Conservation (phyloP, 257 asterid genomes). For the Solanum bulbocastanum region DNA sequence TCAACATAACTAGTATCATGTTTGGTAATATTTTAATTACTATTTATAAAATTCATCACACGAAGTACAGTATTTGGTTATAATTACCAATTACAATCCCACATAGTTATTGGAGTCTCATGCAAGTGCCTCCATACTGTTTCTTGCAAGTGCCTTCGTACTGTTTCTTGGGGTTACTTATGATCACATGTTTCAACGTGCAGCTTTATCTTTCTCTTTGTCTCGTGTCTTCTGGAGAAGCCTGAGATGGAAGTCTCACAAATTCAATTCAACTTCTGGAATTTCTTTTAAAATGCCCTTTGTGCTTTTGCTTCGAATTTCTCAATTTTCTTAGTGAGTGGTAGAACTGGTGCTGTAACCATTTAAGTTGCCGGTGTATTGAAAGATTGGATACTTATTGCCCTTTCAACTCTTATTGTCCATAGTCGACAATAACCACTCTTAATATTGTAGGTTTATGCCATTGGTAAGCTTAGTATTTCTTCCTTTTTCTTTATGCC, state of each 20-base stretch:
- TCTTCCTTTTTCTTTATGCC: neutral
- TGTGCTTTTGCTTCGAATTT: conserved; percentile 64
- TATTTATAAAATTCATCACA: neutral
- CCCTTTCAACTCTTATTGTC: conserved; percentile 64
- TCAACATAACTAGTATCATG: neutral
- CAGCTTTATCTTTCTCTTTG: conserved; percentile 86
- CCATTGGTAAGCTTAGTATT: conserved; percentile 45
- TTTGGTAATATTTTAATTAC: neutral
- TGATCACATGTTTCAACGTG: conserved; percentile 8
- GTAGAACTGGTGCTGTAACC: too few species aligned
- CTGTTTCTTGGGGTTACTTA: neutral
- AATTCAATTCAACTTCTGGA: conserved; percentile 77
- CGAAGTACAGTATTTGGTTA: neutral
- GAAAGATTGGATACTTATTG: conserved; percentile 88
- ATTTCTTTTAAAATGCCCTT: conserved; percentile 91
- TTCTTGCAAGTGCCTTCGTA: neutral
- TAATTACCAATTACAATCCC: neutral
- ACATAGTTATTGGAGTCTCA: neutral
- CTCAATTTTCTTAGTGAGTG: conserved; percentile 69
- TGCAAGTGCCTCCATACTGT: neutral
- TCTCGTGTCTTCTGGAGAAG: conserved; percentile 90
- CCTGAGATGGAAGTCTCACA: conserved; percentile 86
- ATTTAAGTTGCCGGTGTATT: conserved; percentile 64
- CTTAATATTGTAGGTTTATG: conserved; percentile 84
- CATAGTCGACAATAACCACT: conserved; percentile 74